A percentile compares a stretch with the other conserved stretches of the same genome.
Conservation (phyloP, 164 flowering plant genomes). For the Berberis thunbergii region DNA sequence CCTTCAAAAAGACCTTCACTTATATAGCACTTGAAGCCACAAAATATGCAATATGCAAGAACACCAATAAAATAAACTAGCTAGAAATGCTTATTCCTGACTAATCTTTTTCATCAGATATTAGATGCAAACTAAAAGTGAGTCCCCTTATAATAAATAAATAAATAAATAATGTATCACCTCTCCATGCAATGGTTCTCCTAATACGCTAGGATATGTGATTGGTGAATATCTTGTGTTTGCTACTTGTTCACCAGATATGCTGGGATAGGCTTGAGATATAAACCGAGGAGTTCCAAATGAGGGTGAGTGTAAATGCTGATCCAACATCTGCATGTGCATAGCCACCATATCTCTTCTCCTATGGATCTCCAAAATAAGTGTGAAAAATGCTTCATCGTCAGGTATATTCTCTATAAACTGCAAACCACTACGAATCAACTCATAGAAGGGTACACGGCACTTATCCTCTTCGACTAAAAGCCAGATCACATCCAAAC, state of each 20-base stretch:
- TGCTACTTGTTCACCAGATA: slow-evolving; percentile 53
- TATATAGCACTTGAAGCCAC: too few species aligned
- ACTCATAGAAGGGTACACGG: slow-evolving; percentile 91
- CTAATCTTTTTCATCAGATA: too few species aligned
- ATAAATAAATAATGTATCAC: slow-evolving; percentile 26
- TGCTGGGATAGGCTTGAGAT: slow-evolving; percentile 49
- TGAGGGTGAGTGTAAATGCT: slow-evolving; percentile 93
- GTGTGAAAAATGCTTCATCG: slow-evolving; percentile 91
- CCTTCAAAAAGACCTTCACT: too few species aligned
- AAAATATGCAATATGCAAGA: too few species aligned
- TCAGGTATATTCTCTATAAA: slow-evolving; percentile 90
- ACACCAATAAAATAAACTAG: too few species aligned
- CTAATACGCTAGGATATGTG: slow-evolving; percentile 93
- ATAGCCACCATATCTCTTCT: slow-evolving; percentile 97
- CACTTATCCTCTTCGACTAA: slow-evolving; percentile 88
- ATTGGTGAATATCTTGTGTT: slow-evolving; percentile 78
- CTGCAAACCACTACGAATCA: slow-evolving; percentile 84
- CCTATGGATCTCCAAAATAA: slow-evolving; percentile 86
- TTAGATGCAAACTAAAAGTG: too few species aligned
- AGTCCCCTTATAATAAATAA: too few species aligned
- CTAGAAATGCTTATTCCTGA: too few species aligned
- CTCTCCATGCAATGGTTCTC: slow-evolving; percentile 99
- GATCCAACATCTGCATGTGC: slow-evolving; percentile 99
- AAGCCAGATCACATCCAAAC: slow-evolving; percentile 92
- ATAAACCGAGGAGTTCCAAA: slow-evolving; percentile 81